Evolutionary conservation across 208 protist species (phyloP), one percentile per base, ranked within the genome.

Genomic region (Leishmania guyanensis): DNA sequence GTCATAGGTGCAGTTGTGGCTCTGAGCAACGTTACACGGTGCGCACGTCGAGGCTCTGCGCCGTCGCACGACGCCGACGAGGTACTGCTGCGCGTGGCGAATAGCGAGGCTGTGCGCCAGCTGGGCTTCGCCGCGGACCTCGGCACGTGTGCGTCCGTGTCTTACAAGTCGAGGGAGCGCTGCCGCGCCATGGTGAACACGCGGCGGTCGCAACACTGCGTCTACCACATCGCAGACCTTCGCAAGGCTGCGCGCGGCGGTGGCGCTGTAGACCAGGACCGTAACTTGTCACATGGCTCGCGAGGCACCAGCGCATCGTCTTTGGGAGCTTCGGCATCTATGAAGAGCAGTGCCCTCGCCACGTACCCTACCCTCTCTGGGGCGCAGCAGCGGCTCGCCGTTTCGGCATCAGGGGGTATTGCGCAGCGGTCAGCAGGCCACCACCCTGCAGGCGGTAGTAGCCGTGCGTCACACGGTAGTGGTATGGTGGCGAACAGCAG

Each of bases 71-170:
- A n/a, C 39, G 3, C 56, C 14, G 66, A 75, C 64, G 77, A 73
- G 26, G 71, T 74, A 9, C 62, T 94, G 14, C 53, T 92, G 17
- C 84, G 88, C 54, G 83, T 94, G 12, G 50, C 73, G 1, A 83
- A 78, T 48, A 62, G 72, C 75, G 88, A 90, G 29, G 56, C 89
- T 54, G 73, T 94, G 54, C 91, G 90, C 20, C 51, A 91, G 53
- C 86, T 96, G 12, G 93, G 93, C n/a, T 91, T 86, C 72, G 91
- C 93, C 0, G 83, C 84, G 0, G 90, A 96, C 77, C 80, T 96
- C 60, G 86, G 82, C 65, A 94, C 88, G 8, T 96, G 93, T 60
- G 72, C 80, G 46, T 83, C 89, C 17, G 77, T 85, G 33, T 86
- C 88, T 4, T 70, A 83, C 43, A 80, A 84, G 66, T 84, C 88